These are phyloP conservation scores for Phytomonas sp. DNA, from an alignment of 208 protist genomes.

Conservation along the genomic window DNA sequence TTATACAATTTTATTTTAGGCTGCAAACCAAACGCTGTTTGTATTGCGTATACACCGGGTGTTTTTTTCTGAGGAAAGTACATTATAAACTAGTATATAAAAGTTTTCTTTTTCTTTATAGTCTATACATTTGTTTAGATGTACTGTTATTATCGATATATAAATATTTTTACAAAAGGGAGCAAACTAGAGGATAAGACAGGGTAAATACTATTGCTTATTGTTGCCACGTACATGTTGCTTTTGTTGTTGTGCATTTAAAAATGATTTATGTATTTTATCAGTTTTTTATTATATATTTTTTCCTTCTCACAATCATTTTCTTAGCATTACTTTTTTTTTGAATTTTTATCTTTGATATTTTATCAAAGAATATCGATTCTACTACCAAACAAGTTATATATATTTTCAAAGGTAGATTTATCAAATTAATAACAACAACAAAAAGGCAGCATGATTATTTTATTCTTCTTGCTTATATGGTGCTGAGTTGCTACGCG, in stretches of 20 bases:
- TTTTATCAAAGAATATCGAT: not conserved
- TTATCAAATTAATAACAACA: conserved; percentile 2
- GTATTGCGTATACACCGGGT: conserved; percentile 3
- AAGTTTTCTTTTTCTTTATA: conserved; percentile 5
- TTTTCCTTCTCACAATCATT: conserved; percentile 3
- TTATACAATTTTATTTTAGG: conserved; percentile 14
- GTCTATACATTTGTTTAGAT: conserved; percentile 2
- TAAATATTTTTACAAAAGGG: conserved; percentile 8
- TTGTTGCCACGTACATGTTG: not conserved
- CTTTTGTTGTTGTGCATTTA: conserved; percentile 3
- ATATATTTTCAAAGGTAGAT: conserved; percentile 2
- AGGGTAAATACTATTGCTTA: conserved; percentile 1
- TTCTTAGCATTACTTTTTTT: conserved; percentile 8
- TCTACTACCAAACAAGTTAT: conserved; percentile 6
- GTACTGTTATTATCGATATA: conserved; percentile 7
- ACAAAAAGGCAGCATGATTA: not conserved
- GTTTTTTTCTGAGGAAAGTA: not conserved
- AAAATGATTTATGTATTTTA: conserved; percentile 5
- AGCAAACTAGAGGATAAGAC: not conserved
- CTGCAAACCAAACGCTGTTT: conserved; percentile 5
- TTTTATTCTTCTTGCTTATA: not conserved
- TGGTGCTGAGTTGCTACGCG: not conserved
- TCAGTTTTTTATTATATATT: conserved; percentile 10
- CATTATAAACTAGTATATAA: conserved; percentile 6
- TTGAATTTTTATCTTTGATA: conserved; percentile 7